Percentiles rank a stretch among this genome's conserved stretches.
Conservation (phyloP, 2,329 filamentous ascomycete genomes). For the Pseudogymnoascus sp. region DNA sequence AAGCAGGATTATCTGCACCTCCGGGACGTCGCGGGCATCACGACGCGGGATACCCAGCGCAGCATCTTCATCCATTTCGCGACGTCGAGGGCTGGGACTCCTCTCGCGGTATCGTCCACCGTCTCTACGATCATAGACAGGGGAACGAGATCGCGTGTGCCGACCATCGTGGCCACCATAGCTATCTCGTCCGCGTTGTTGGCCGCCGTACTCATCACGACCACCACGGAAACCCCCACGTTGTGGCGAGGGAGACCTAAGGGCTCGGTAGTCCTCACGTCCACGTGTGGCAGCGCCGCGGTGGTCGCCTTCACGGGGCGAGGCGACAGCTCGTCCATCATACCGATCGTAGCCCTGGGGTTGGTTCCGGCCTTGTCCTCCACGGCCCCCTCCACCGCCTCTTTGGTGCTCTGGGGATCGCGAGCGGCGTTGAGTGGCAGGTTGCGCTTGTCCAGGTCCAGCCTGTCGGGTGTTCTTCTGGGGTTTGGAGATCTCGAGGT, state of each 20-base stretch:
- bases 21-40: slow-evolving; percentile 68
- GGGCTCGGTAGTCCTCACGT: slow-evolving; percentile 59
- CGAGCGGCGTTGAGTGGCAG: slow-evolving; percentile 42
- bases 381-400: slow-evolving; percentile 36
- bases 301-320: slow-evolving; percentile 26
- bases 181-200: slow-evolving; percentile 26
- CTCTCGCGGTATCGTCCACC: slow-evolving; percentile 55
- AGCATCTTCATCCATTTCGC: slow-evolving; percentile 49
- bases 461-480: slow-evolving; percentile 69
- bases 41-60: slow-evolving; percentile 67
- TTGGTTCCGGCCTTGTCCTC: slow-evolving; percentile 23
- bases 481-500: slow-evolving; percentile 82
- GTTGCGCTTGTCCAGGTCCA: slow-evolving; percentile 15
- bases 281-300: slow-evolving; percentile 42
- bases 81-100: slow-evolving; percentile 60
- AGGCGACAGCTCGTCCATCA: slow-evolving; percentile 25
- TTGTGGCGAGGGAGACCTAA: slow-evolving; percentile 51
- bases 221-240: slow-evolving; percentile 49
- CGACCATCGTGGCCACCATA: slow-evolving; percentile 35
- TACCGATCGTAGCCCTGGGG: slow-evolving; percentile 33
- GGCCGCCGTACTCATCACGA: slow-evolving; percentile 54
- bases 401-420: slow-evolving; percentile 54
- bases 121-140: slow-evolving; percentile 39
- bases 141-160: slow-evolving; percentile 64
- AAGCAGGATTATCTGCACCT: slow-evolving; percentile 80